phyloP scores from a whole-genome alignment of 2,329 filamentous ascomycete species.

The Cladophialophora yegresii region DNA sequence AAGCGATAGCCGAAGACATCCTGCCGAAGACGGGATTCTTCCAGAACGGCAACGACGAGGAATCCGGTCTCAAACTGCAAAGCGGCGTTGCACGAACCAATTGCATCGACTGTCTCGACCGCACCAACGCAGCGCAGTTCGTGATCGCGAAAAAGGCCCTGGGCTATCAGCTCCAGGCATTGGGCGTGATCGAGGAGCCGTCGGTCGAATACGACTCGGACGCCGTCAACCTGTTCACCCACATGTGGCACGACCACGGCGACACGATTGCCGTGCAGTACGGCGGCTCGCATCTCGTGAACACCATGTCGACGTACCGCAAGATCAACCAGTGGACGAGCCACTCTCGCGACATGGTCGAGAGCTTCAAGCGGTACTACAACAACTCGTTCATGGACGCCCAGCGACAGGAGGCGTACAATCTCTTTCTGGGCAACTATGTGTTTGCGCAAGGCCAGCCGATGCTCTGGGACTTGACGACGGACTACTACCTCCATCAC shows the following conservation, averaged over 20 bases:
- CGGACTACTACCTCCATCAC: slow-evolving; percentile 96
- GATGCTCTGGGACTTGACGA: slow-evolving; percentile 94
- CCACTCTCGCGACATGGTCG: slow-evolving; percentile 96
- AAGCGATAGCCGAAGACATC: slow-evolving; percentile 85
- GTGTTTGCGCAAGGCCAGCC: slow-evolving; percentile 83
- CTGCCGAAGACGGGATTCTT: slow-evolving; percentile 88
- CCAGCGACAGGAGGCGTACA: slow-evolving; percentile 97
- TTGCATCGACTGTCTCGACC: slow-evolving; percentile 95
- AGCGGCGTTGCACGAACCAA: slow-evolving; percentile 94
- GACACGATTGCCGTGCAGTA: slow-evolving; percentile 98
- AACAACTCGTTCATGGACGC: slow-evolving; percentile 98
- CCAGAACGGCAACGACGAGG: slow-evolving; percentile 77
- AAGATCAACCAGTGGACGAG: slow-evolving; percentile 99
- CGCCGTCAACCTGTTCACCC: slow-evolving; percentile 91
- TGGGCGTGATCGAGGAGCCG: slow-evolving; percentile 79
- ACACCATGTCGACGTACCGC: slow-evolving; percentile 98
- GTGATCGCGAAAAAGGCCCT: slow-evolving; percentile 94
- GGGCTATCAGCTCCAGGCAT: slow-evolving; percentile 85
- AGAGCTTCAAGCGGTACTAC: slow-evolving; percentile 98
- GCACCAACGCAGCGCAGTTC: slow-evolving; percentile 96
- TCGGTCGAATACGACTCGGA: slow-evolving; percentile 91
- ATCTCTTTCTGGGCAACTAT: slow-evolving; percentile 95
- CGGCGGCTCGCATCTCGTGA: slow-evolving; percentile 93
- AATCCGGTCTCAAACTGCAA: slow-evolving; percentile 69
- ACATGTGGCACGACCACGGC: slow-evolving; percentile 98